phyloP scores from a whole-genome alignment of 202 grass and related monocot genomes.

The Digitaria exilis region DNA sequence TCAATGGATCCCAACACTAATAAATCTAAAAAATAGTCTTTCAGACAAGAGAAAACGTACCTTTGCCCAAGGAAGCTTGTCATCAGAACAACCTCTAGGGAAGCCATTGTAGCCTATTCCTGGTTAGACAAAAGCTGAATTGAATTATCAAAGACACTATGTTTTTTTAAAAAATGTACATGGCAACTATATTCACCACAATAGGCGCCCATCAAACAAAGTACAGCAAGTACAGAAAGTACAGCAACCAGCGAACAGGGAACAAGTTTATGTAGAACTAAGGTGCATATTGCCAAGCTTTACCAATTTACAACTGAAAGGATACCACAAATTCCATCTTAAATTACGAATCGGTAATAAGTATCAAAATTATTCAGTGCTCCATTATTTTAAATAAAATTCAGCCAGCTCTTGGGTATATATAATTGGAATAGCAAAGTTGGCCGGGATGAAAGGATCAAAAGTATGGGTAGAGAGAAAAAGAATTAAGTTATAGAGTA shows the following conservation, averaged over 20 bases:
- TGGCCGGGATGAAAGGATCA: background rate
- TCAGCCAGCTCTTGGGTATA: background rate
- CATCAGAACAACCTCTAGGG: slow-evolving; percentile 96
- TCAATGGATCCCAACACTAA: background rate
- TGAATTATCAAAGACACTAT: background rate
- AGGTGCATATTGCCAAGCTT: too few species aligned
- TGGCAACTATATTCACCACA: too few species aligned
- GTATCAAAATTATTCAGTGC: background rate
- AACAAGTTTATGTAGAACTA: too few species aligned
- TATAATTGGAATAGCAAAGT: background rate
- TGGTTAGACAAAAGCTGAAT: slow-evolving; percentile 41
- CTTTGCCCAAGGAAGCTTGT: slow-evolving; percentile 98
- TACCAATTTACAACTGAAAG: background rate
- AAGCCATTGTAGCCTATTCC: slow-evolving; percentile 99
- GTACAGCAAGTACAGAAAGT: too few species aligned
- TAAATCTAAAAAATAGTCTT: background rate
- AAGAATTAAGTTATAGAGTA: background rate
- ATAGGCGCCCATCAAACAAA: too few species aligned
- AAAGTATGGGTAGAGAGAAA: background rate
- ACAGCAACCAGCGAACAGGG: too few species aligned
- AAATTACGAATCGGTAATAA: background rate
- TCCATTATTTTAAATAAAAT: background rate
- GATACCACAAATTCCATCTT: background rate
- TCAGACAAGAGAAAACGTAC: slow-evolving; percentile 42
- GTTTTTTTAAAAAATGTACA: background rate